Evolutionary conservation across 225 moss, liverwort and hornwort species (phyloP).

Genomic region (Marchantia paleacea): DNA sequence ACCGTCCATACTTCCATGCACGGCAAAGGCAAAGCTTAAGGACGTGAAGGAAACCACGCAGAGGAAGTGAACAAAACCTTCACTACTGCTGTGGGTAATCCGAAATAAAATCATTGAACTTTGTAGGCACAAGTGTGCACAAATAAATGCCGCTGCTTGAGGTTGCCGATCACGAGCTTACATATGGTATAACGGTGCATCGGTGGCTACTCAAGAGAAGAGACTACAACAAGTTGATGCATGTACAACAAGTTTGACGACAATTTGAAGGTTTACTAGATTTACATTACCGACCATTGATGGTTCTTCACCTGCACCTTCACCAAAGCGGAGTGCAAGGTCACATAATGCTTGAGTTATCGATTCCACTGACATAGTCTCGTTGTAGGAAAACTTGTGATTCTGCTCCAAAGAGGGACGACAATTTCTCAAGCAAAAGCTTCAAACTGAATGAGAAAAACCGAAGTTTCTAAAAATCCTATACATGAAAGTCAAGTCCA

Average conservation of each 20-base stretch:
- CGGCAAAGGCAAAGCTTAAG: neutral
- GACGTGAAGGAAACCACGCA: neutral
- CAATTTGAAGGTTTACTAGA: neutral
- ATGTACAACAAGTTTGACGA: neutral
- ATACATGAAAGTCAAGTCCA: neutral
- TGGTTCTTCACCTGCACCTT: slow-evolving; percentile 86
- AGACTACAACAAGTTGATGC: neutral
- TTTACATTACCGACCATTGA: slow-evolving; percentile 55
- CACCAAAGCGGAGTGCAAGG: slow-evolving; percentile 78
- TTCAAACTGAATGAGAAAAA: neutral
- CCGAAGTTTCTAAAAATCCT: no score
- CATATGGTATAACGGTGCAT: neutral
- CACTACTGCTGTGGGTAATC: neutral
- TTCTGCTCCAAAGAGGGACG: slow-evolving; percentile 39
- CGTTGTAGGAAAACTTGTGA: slow-evolving; percentile 85
- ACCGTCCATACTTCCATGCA: neutral
- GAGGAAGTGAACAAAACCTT: neutral
- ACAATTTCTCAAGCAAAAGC: neutral
- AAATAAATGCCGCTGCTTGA: neutral
- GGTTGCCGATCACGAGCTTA: neutral
- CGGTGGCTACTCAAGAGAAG: neutral
- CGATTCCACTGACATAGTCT: slow-evolving; percentile 84
- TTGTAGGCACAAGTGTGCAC: neutral
- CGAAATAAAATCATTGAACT: no score
- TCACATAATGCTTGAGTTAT: slow-evolving; percentile 89